These are phyloP conservation scores for Claviceps capensis DNA, from an alignment of 2,329 filamentous ascomycete genomes.

Conservation along the genomic window DNA sequence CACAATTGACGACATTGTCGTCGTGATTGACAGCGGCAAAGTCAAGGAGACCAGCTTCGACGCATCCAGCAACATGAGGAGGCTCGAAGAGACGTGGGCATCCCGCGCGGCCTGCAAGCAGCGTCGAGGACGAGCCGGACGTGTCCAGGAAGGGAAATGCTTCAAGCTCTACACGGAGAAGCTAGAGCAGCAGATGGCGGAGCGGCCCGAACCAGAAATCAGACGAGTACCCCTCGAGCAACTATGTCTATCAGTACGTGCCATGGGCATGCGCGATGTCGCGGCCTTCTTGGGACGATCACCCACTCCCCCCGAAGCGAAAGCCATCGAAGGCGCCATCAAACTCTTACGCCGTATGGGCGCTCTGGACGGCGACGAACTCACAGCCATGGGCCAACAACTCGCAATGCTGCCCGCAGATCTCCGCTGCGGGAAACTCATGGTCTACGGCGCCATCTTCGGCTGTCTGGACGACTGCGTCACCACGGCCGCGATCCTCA, in stretches of 20 bases:
- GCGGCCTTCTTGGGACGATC: conserved; percentile 70
- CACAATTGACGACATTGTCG: conserved; percentile 93
- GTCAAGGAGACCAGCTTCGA: conserved; percentile 97
- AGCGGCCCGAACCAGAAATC: conserved; percentile 87
- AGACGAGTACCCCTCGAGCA: conserved; percentile 86
- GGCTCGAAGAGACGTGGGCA: conserved; percentile 88
- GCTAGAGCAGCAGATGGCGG: conserved; percentile 74
- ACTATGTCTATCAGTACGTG: conserved; percentile 83
- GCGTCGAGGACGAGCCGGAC: conserved; percentile 78
- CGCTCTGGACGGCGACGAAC: conserved; percentile 68
- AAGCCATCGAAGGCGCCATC: conserved; percentile 78
- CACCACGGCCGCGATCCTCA: conserved; percentile 85
- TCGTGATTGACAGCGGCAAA: conserved; percentile 85
- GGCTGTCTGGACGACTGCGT: conserved; percentile 81
- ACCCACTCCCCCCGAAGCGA: conserved; percentile 73
- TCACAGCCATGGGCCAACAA: conserved; percentile 85
- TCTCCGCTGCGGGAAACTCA: conserved; percentile 80
- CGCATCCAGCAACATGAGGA: conserved; percentile 82
- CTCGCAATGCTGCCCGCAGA: conserved; percentile 93
- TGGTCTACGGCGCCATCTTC: conserved; percentile 91
- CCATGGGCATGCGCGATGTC: conserved; percentile 83
- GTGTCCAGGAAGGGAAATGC: conserved; percentile 80
- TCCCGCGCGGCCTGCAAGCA: conserved; percentile 91
- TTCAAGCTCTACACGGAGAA: conserved; percentile 91
- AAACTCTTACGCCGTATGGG: conserved; percentile 71